Base-by-base conservation (phyloP, 352 stramenopile species). In the Pythium vanterpoolii region DNA sequence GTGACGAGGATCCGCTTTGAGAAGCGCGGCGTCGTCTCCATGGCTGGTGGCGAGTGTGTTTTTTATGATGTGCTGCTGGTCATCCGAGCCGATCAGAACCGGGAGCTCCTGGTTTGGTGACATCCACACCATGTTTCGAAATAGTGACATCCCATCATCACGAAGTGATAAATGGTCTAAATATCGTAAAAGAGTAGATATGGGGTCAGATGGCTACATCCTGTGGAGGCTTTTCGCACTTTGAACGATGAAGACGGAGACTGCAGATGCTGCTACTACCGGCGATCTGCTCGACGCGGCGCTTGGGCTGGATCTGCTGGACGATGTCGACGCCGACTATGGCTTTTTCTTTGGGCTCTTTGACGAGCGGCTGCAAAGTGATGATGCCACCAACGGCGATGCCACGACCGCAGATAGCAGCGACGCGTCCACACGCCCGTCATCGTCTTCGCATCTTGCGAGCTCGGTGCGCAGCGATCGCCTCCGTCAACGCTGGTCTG, bases 1-100 rank as follows among this genome's bases (percentile, higher is more conserved):
- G 97, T 99, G 18, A 99, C 76, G 44, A 99, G 81, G 62, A 99
- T 98, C 72, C 98, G 98, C 72, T 96, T 90, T 18, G 66, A 69
- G 56, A 70, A 87, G 50, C 52, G 46, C 34, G 34, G 9, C n/a
- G n/a, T n/a, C n/a, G n/a, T n/a, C n/a, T n/a, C n/a, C n/a, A n/a
- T n/a, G n/a, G n/a, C n/a, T n/a, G n/a, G n/a, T n/a, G n/a, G n/a
- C n/a, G n/a, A n/a, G n/a, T n/a, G n/a, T n/a, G n/a, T n/a, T n/a
- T n/a, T n/a, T n/a, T n/a, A n/a, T n/a, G n/a, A n/a, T n/a, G n/a
- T n/a, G n/a, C n/a, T n/a, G n/a, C n/a, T n/a, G n/a, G n/a, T n/a
- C n/a, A n/a, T n/a, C n/a, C n/a, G n/a, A n/a, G n/a, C n/a, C n/a
- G n/a, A n/a, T n/a, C n/a, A n/a, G n/a, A n/a, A n/a, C n/a, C n/a